These are phyloP conservation scores for Filobasidium wieringae DNA, from an alignment of 768 basidiomycete genomes.

Conservation along the genomic window DNA sequence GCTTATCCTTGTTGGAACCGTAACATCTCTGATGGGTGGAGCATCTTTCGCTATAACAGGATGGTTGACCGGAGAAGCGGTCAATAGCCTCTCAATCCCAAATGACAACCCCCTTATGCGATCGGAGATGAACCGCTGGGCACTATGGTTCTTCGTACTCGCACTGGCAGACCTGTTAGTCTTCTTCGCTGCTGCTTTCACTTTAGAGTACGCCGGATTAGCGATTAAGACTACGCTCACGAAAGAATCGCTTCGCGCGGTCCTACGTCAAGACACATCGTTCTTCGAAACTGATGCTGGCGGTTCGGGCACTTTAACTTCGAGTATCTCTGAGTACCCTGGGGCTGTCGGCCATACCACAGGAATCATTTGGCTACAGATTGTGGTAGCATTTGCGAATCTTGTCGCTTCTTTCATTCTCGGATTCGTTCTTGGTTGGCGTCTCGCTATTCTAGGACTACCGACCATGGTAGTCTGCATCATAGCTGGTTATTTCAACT, in stretches of 20 bases:
- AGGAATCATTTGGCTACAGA: conserved; percentile 21
- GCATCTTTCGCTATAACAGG: conserved; percentile 22
- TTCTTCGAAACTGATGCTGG: background rate
- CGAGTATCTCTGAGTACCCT: background rate
- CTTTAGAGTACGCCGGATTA: background rate
- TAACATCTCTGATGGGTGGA: conserved; percentile 18
- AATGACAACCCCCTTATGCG: conserved; percentile 13
- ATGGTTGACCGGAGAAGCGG: conserved; percentile 24
- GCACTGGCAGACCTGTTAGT: conserved; percentile 17
- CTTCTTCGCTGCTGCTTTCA: background rate
- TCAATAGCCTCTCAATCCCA: conserved; percentile 18
- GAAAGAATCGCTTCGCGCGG: background rate
- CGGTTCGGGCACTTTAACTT: background rate
- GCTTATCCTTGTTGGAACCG: conserved; percentile 8
- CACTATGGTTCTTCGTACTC: conserved; percentile 30
- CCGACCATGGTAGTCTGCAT: conserved; percentile 16
- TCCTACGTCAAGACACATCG: conserved; percentile 1
- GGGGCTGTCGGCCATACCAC: background rate
- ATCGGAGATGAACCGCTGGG: conserved; percentile 18
- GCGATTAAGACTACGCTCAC: background rate
- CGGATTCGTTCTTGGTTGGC: conserved; percentile 26
- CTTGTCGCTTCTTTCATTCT: conserved; percentile 20
- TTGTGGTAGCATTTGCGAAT: conserved; percentile 18
- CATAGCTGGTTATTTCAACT: conserved; percentile 18
- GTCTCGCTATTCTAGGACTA: conserved; percentile 22